Evolutionary conservation across 306 rosid species (phyloP).

Genomic region (Cercis canadensis): DNA sequence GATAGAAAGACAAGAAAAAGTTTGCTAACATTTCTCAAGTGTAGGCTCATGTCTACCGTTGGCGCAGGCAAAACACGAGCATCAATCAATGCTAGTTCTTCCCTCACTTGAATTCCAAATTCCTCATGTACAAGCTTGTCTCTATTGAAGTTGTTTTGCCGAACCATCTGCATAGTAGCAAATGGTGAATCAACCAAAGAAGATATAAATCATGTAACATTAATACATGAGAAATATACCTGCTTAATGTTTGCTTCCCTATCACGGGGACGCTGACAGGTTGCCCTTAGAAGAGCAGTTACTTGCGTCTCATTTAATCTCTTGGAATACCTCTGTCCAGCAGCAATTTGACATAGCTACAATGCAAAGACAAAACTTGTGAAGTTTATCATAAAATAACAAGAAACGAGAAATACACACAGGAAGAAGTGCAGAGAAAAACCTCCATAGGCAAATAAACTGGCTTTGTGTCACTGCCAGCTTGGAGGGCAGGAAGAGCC

Average conservation of each 20-base stretch:
- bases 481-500: conserved; percentile 71
- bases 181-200: not conserved
- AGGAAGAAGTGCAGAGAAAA: not conserved
- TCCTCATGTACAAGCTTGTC: conserved; percentile 36
- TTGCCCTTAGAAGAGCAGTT: conserved; percentile 56
- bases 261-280: conserved; percentile 61
- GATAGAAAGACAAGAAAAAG: too few relatives aligned
- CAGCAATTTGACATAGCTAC: conserved; percentile 62
- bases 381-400: not conserved
- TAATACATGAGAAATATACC: conserved; percentile 32
- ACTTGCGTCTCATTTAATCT: conserved; percentile 70
- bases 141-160: conserved; percentile 20
- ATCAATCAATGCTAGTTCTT: conserved; percentile 33
- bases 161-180: conserved; percentile 38
- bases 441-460: conserved; percentile 84
- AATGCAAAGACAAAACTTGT: not conserved
- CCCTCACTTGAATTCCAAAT: conserved; percentile 57
- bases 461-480: conserved; percentile 71
- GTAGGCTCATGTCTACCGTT: conserved; percentile 36
- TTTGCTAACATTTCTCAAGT: not conserved
- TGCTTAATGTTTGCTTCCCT: conserved; percentile 42
- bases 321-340: conserved; percentile 71
- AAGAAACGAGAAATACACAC: not conserved
- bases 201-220: not conserved
- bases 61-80: conserved; percentile 85